Percentiles rank a stretch among this genome's conserved stretches.
These are phyloP conservation scores for Dryadomyces quercus-mongolicae DNA, from an alignment of 2,329 filamentous ascomycete species.

Conservation along the genomic window DNA sequence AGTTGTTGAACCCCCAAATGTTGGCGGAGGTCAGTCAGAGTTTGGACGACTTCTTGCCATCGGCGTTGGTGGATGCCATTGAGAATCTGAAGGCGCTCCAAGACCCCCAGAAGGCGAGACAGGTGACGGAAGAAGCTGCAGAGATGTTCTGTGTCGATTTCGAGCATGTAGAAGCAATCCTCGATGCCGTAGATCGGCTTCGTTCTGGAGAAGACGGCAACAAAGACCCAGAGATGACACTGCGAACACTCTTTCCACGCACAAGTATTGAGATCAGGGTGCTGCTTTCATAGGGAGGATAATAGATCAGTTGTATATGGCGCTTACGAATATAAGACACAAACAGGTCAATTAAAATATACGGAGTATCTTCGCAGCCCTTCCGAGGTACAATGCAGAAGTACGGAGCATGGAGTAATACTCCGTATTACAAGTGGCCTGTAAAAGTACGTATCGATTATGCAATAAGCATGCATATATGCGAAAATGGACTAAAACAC, in stretches of 20 bases:
- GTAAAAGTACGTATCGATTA: not conserved
- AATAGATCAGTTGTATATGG: no score
- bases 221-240: conserved; percentile 14
- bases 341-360: no score
- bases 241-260: conserved; percentile 40
- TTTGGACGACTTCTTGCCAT: conserved; percentile 84
- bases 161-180: conserved; percentile 42
- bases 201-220: conserved; percentile 15
- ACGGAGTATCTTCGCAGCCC: no score
- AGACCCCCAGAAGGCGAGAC: conserved; percentile 57
- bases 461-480: not conserved
- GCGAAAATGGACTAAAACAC: not conserved
- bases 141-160: conserved; percentile 80
- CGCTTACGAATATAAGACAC: not conserved
- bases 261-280: conserved; percentile 50
- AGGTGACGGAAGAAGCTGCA: conserved; percentile 72
- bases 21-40: conserved; percentile 60
- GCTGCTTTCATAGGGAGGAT: conserved; percentile 32
- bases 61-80: conserved; percentile 82
- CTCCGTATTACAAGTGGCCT: no score
- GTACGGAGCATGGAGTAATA: no score
- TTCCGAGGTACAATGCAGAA: not conserved
- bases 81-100: conserved; percentile 66
- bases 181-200: conserved; percentile 31
- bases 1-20: conserved; percentile 44